phyloP scores from a whole-genome alignment of 495 filamentous ascomycete genomes.

The Aspergillus asperescens region DNA sequence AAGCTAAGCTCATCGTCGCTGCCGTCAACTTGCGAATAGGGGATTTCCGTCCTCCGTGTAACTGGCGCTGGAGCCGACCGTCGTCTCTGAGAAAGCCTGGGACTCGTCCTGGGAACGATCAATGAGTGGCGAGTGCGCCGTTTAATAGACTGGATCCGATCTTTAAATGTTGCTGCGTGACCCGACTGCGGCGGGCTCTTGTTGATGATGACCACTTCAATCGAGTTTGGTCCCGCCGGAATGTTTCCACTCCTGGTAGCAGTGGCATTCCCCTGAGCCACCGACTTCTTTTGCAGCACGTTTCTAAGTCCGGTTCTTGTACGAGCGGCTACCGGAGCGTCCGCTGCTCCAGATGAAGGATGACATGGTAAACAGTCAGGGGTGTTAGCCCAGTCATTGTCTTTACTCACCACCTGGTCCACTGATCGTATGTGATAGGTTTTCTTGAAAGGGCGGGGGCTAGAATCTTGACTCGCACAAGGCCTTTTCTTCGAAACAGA shows the following conservation, averaged over 20 bases:
- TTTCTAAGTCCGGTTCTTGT: slow-evolving; percentile 15
- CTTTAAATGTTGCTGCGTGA: background rate
- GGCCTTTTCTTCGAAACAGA: slow-evolving; percentile 25
- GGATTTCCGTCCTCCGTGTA: slow-evolving; percentile 18
- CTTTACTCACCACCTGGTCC: background rate
- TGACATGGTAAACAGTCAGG: background rate
- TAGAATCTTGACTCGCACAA: slow-evolving; percentile 9
- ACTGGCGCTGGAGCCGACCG: background rate
- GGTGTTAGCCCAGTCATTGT: background rate
- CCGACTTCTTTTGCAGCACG: slow-evolving; percentile 1
- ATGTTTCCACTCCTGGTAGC: too few relatives aligned
- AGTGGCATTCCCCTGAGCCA: background rate
- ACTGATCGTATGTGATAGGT: slow-evolving; percentile 12
- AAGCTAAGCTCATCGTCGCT: slow-evolving; percentile 46
- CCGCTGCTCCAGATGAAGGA: slow-evolving; percentile 7
- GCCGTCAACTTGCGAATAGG: slow-evolving; percentile 31
- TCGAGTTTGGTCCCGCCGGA: slow-evolving; percentile 8
- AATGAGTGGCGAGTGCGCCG: slow-evolving; percentile 8
- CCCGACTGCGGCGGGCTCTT: slow-evolving; percentile 8
- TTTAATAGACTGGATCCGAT: background rate
- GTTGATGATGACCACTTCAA: slow-evolving; percentile 41
- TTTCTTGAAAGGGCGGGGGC: slow-evolving; percentile 27
- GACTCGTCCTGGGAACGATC: background rate
- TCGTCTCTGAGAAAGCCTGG: slow-evolving; percentile 1
- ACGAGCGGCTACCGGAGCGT: slow-evolving; percentile 20